phyloP scores from a whole-genome alignment of 306 rosid genomes.

The Casuarina equisetifolia region DNA sequence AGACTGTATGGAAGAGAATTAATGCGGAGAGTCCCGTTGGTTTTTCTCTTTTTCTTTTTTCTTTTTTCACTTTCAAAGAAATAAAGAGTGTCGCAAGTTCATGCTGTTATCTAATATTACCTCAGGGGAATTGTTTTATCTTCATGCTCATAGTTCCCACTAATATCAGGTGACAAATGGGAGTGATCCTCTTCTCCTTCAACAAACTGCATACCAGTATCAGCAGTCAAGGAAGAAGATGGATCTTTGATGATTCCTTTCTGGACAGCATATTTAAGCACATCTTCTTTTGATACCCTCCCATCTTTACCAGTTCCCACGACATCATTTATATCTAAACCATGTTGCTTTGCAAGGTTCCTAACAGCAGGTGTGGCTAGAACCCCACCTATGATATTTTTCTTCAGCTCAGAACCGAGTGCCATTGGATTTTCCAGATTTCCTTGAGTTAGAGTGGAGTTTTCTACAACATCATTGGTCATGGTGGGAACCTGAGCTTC shows the following conservation, averaged over 20 bases:
- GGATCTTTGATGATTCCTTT: conserved; percentile 54
- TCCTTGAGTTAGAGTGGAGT: conserved; percentile 23
- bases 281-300: conserved; percentile 74
- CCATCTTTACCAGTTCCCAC: conserved; percentile 82
- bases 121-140: conserved; percentile 67
- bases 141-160: conserved; percentile 35
- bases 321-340: conserved; percentile 68
- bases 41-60: neutral
- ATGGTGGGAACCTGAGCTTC: conserved; percentile 38
- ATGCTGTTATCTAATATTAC: conserved; percentile 42
- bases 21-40: neutral
- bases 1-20: neutral
- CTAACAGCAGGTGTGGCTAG: conserved; percentile 84
- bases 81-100: conserved; percentile 2
- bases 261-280: conserved; percentile 53
- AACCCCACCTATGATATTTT: conserved; percentile 41
- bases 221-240: conserved; percentile 36
- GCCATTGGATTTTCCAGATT: conserved; percentile 40
- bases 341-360: conserved; percentile 71
- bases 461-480: conserved; percentile 30
- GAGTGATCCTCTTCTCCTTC: conserved; percentile 35
- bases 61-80: neutral
- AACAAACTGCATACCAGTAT: conserved; percentile 29
- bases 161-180: conserved; percentile 34
- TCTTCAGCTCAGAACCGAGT: conserved; percentile 37